These are phyloP conservation scores for Chaetomiaceae sp. DNA, from an alignment of 2,329 filamentous ascomycete species.

Conservation along the genomic window DNA sequence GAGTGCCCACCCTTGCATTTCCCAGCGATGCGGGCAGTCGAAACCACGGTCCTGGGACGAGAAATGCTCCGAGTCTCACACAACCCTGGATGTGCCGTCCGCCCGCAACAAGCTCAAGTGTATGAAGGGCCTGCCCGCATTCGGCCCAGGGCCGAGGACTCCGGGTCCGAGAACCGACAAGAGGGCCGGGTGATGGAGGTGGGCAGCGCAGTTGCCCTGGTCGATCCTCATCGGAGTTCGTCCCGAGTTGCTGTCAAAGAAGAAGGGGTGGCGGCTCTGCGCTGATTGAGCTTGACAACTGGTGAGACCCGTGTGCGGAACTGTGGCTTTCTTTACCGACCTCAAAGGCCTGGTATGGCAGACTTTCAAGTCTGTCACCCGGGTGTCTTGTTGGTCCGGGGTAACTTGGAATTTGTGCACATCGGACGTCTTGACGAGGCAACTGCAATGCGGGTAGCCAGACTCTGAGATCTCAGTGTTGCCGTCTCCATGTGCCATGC, in stretches of 20 bases:
- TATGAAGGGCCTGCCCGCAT: background rate
- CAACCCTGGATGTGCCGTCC: background rate
- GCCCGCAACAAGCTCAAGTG: background rate
- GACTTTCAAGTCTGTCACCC: background rate
- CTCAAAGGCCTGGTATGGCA: too few relatives aligned
- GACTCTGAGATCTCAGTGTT: background rate
- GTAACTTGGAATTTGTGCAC: too few relatives aligned
- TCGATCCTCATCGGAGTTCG: background rate
- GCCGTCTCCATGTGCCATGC: too few relatives aligned
- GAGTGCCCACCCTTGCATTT: background rate
- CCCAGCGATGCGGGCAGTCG: background rate
- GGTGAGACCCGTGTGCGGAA: conserved; percentile 7
- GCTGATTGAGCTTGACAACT: background rate
- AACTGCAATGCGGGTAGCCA: too few relatives aligned
- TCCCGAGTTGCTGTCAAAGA: too few relatives aligned
- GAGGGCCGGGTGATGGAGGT: too few relatives aligned
- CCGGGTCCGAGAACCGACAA: background rate
- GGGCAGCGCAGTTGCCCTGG: background rate
- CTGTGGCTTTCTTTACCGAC: background rate
- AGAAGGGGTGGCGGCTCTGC: background rate
- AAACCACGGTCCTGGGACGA: conserved; percentile 9
- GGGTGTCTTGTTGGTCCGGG: background rate
- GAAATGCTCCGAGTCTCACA: background rate
- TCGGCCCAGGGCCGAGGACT: background rate
- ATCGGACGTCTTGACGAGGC: too few relatives aligned